Base-by-base conservation (phyloP, 2,329 filamentous ascomycete genomes). In the Tolypocladium sp. region DNA sequence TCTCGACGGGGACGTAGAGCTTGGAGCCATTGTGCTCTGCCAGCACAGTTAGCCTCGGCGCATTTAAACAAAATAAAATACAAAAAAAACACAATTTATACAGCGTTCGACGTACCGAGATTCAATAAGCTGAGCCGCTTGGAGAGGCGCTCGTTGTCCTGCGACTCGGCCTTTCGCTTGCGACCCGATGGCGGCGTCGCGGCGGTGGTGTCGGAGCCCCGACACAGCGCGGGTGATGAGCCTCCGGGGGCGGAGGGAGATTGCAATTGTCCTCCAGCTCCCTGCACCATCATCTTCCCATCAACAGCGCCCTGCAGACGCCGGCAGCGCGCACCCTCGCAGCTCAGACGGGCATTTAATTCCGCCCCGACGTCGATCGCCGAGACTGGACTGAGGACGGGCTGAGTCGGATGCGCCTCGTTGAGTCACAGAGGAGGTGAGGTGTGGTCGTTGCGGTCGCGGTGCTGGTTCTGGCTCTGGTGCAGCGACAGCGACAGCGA, bases 111-210 rank as follows among this genome's bases (percentile, higher is more conserved):
- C n/a, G 59, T 84, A 94, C 91, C 89, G 64, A 97, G 76, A 71
- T 92, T 92, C 58, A 97, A 81, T 57, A 90, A 78, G 70, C 91
- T 90, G 72, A 97, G 81, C 64, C 89, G 83, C 77, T 97, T 97
- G 54, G 89, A 88, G 63, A 97, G 82, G 57, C 92, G 87, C 75
- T 95, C 84, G 64, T 83, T 85, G 67, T 83, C 79, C 61, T 83
- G 82, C 17, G 73, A 71, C 57, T 84, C 81, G 60, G 84, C 82
- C 73, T 86, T 87, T 66, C 85, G 76, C 75, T 87, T 88, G 68
- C 79, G 75, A 33, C 55, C 46, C 7, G 52, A 13, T 8, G 52
- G 61, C 64, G 63, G 44, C 58, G 64, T 59, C 64, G 58, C 58
- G 63, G 64, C 56, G 62, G 59, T 60, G 61, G 60, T 62, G 61